These are phyloP conservation scores for Sedum album DNA, from an alignment of 164 flowering plant species.

Conservation along the genomic window DNA sequence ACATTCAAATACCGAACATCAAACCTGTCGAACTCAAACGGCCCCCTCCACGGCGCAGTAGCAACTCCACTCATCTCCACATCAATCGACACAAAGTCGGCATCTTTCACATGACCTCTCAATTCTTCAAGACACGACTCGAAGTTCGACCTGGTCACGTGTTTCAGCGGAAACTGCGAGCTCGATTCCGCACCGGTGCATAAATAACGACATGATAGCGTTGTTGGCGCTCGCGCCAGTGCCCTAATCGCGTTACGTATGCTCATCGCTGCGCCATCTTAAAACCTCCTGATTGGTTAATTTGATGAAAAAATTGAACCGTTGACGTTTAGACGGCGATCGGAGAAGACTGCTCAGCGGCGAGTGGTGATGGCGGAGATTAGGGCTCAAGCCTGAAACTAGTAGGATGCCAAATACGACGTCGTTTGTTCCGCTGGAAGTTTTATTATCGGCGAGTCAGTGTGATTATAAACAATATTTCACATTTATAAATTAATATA, in stretches of 20 bases:
- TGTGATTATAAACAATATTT: too few relatives aligned
- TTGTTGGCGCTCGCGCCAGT: conserved; percentile 13
- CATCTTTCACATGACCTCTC: conserved; percentile 40
- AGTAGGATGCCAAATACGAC: too few relatives aligned
- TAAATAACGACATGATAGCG: not conserved
- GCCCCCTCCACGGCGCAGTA: conserved; percentile 88
- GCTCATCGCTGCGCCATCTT: conserved; percentile 15
- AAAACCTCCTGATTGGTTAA: too few relatives aligned
- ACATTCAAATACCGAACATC: conserved; percentile 73
- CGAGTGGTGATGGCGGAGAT: not conserved
- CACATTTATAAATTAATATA: too few relatives aligned
- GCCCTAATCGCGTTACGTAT: conserved; percentile 17
- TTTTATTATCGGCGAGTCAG: too few relatives aligned
- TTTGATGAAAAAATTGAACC: too few relatives aligned
- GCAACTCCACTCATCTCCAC: conserved; percentile 91
- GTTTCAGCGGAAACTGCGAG: conserved; percentile 44
- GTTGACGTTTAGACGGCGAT: not conserved
- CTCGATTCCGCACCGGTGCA: conserved; percentile 7
- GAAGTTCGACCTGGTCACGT: conserved; percentile 77
- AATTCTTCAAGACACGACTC: conserved; percentile 47
- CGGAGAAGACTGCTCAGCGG: not conserved
- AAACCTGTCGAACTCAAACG: conserved; percentile 64
- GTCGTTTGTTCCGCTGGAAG: too few relatives aligned
- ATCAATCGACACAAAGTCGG: conserved; percentile 85
- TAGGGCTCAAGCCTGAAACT: not conserved